Conservation (phyloP, 768 basidiomycete genomes). For the Termitomyces sp. region DNA sequence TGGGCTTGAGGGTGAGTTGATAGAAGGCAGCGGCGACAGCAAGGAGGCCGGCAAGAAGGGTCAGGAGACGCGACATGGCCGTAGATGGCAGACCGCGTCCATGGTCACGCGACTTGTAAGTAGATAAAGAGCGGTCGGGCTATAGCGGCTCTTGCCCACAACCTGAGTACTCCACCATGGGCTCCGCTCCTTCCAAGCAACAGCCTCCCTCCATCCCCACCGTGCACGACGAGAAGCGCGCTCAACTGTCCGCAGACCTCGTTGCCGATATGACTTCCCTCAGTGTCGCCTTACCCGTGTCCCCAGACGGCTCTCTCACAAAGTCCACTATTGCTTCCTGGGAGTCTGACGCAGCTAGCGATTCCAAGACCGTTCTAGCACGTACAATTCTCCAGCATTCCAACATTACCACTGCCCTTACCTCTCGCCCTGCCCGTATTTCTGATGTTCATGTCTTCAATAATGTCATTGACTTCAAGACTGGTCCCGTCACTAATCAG, state of each 20-base stretch:
- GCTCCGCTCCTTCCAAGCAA: constrained; percentile 25
- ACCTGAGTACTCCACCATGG: constrained; percentile 19
- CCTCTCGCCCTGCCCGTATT: constrained; percentile 58
- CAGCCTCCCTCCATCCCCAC: constrained; percentile 16
- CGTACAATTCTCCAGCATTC: constrained; percentile 71
- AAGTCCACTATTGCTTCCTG: constrained; percentile 57
- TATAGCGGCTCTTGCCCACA: too few relatives aligned
- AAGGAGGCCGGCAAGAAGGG: constrained; percentile 29
- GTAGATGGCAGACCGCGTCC: background rate
- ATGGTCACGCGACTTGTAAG: background rate
- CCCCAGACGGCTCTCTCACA: constrained; percentile 60
- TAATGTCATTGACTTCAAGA: constrained; percentile 73
- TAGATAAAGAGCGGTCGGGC: too few relatives aligned
- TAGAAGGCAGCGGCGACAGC: constrained; percentile 43
- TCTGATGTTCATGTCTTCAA: constrained; percentile 81
- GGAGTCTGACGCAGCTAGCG: constrained; percentile 52
- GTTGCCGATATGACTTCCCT: constrained; percentile 29
- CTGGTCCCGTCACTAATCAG: constrained; percentile 83
- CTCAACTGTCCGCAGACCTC: constrained; percentile 13
- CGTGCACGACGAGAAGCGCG: constrained; percentile 30
- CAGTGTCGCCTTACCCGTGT: constrained; percentile 35
- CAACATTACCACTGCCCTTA: constrained; percentile 59
- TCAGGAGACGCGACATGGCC: constrained; percentile 19
- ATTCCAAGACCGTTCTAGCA: constrained; percentile 68
- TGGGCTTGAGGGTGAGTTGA: constrained; percentile 43